Base-by-base conservation (phyloP, 2,329 filamentous ascomycete genomes). In the Tricladium varicosporioides region DNA sequence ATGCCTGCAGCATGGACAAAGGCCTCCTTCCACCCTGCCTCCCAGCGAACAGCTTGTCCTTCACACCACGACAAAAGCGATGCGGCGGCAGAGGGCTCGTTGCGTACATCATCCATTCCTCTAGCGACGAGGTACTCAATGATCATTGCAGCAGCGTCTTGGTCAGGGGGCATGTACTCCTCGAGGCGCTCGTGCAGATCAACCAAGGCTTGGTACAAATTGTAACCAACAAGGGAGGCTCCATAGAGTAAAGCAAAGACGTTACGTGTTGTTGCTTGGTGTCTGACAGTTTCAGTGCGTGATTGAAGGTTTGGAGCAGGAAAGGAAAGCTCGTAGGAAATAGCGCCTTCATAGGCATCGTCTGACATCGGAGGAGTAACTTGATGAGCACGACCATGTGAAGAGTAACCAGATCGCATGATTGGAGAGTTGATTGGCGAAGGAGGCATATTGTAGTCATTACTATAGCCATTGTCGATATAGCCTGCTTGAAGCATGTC, bases 1-100 rank as follows among this genome's bases (percentile, higher is more conserved):
- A 88, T 83, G 22, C 87, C 87, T 2, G 80, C 81, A 61, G 83
- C 82, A 67, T 91, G 87, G 5, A 84, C 75, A 63, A 88, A 91
- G 22, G 80, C 79, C 68, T 89, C 86, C 14, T 81, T 77, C 78
- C 86, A 91, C 1, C 86, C 85, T 60, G 86, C 82, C 46, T 83
- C 78, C 84, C 86, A 88, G 11, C 60, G 62, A 10, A 89, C 80
- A 15, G 75, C 78, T 1, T 79, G 75, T n/a, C 76, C 76, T 63
- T 90, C 87, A 1, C 83, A 80, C 83, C 85, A 90, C 0, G 83
- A 80, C 3, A 91, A 74, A 14, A 89, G 72, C 0, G 81, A 80
- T 2, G 86, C 77, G 0, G 86, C 85, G 1, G 76, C 75, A 36
- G 82, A 80, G 0, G 83, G 74, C 58, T 84, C 83, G 54, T 81